phyloP scores from a whole-genome alignment of 2,329 filamentous ascomycete species.

The Aspergillus novoparasiticus region DNA sequence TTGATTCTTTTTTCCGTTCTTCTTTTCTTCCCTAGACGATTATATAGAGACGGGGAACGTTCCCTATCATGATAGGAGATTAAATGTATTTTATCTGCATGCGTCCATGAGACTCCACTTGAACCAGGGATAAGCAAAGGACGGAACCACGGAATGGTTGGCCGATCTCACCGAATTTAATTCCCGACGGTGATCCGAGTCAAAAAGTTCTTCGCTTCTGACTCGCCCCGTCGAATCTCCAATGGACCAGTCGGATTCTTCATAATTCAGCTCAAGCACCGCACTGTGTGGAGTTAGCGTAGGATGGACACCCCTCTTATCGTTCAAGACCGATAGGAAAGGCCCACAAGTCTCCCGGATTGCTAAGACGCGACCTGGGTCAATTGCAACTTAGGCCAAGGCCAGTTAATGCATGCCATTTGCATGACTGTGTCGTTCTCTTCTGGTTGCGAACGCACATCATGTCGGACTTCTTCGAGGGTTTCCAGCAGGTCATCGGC shows the following conservation, averaged over 20 bases:
- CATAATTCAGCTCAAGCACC: background rate
- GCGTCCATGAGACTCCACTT: background rate
- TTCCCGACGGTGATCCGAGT: background rate
- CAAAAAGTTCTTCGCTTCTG: background rate
- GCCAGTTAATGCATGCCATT: background rate
- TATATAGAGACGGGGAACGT: background rate
- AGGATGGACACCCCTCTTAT: background rate
- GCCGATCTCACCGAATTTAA: background rate
- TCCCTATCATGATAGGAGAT: no score
- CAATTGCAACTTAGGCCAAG: background rate
- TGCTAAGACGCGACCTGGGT: background rate
- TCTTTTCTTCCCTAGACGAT: background rate
- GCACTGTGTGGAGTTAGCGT: background rate
- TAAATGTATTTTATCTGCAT: background rate
- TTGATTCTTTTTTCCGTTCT: background rate
- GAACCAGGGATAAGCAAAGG: background rate
- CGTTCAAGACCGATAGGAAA: background rate
- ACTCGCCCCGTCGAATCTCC: no score
- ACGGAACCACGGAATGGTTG: background rate
- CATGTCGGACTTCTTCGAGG: slow-evolving; percentile 7
- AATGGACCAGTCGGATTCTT: background rate
- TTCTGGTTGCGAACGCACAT: background rate
- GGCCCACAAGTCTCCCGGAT: background rate
- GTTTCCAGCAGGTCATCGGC: slow-evolving; percentile 7
- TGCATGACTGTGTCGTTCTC: background rate